Conservation (phyloP, 495 filamentous ascomycete species). For the Aspergillus bertholletiae region DNA sequence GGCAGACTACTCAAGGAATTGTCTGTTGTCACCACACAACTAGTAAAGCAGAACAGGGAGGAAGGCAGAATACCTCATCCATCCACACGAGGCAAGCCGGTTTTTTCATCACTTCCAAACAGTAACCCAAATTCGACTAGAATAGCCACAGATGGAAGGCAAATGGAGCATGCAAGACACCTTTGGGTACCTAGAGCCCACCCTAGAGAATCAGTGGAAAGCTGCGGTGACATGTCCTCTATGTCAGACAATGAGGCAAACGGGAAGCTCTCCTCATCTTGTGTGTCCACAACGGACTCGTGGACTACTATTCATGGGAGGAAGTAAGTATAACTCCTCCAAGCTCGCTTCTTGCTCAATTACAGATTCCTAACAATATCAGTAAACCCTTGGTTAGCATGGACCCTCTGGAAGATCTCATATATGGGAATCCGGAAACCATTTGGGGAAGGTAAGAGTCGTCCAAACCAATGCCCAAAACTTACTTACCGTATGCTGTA, state of each 20-base stretch:
- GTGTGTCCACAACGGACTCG: conserved; percentile 18
- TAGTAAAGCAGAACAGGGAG: conserved; percentile 5
- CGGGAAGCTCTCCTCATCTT: conserved; percentile 8
- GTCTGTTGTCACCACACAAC: conserved; percentile 15
- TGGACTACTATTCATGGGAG: conserved; percentile 16
- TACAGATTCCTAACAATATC: not conserved
- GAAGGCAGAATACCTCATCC: not conserved
- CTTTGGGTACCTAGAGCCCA: conserved; percentile 13
- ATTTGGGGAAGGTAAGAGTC: not conserved
- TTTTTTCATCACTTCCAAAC: not conserved
- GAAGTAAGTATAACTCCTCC: conserved; percentile 10
- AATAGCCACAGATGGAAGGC: not conserved
- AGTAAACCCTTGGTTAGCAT: not conserved
- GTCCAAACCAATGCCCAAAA: not conserved
- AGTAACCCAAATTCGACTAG: not conserved
- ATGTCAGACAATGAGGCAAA: conserved; percentile 6
- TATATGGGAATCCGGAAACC: not conserved
- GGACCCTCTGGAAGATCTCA: not conserved
- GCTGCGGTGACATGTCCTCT: not conserved
- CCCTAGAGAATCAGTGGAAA: not conserved
- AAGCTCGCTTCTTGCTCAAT: not conserved
- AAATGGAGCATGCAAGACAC: conserved; percentile 9
- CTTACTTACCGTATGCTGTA: not conserved
- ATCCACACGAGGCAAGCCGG: not conserved
- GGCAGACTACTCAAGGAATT: conserved; percentile 22